Conservation (phyloP, 2,329 filamentous ascomycete species). For the Zymoseptoria pseudotritici region DNA sequence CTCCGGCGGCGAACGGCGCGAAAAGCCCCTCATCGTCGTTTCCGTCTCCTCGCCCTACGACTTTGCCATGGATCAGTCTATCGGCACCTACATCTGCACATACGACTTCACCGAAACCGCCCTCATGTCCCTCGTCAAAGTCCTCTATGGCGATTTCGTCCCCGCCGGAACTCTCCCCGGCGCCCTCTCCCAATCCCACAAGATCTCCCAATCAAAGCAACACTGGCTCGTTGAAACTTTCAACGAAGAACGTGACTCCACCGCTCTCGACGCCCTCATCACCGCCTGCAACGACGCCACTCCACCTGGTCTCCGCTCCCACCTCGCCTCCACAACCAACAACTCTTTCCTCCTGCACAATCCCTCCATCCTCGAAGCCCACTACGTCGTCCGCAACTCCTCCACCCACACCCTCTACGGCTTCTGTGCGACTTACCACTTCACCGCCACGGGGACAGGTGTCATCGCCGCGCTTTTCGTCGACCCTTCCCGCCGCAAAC, state of each 20-base stretch:
- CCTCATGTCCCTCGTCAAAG: conserved; percentile 73
- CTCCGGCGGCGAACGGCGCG: conserved; percentile 59
- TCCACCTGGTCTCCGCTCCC: conserved; percentile 58
- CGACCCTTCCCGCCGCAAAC: conserved; percentile 73
- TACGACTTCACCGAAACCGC: conserved; percentile 95
- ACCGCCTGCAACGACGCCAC: conserved; percentile 59
- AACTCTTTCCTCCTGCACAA: conserved; percentile 69
- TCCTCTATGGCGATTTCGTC: conserved; percentile 67
- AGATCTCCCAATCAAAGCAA: conserved; percentile 79
- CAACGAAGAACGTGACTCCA: conserved; percentile 67
- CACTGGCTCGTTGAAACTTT: conserved; percentile 93
- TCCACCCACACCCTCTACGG: conserved; percentile 86
- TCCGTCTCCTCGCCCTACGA: conserved; percentile 94
- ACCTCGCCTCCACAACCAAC: conserved; percentile 62
- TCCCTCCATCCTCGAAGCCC: conserved; percentile 65
- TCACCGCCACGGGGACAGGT: conserved; percentile 60
- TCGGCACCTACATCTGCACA: conserved; percentile 89
- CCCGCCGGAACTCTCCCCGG: conserved; percentile 54
- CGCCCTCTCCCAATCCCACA: conserved; percentile 78
- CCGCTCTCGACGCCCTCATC: conserved; percentile 68
- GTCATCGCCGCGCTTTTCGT: conserved; percentile 84
- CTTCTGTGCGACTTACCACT: conserved; percentile 83
- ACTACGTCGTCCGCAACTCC: conserved; percentile 90
- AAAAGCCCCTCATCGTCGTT: conserved; percentile 84
- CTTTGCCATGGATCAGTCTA: conserved; percentile 84